Base-by-base conservation (phyloP, 306 rosid species). In the Nissolia schottii region DNA sequence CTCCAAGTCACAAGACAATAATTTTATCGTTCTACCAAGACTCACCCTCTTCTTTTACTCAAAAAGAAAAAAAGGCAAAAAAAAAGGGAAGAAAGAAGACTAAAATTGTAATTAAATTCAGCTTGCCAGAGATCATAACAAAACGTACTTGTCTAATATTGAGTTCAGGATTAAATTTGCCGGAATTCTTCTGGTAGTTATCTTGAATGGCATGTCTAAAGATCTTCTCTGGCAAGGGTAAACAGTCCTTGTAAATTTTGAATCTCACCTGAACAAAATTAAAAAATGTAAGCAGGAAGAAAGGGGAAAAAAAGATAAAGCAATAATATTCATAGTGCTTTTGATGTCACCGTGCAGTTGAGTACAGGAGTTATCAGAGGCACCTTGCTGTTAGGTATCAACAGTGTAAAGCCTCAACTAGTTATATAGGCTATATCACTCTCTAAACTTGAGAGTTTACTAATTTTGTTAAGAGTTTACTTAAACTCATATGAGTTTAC, bases 81-180 rank as follows among this genome's bases (percentile, higher is more conserved):
- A 57, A 48, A 48, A 60, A 31, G 20, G n/a, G n/a, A n/a, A n/a
- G n/a, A n/a, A 50, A 57, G 55, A 54, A 22, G 32, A 23, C 20
- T 10, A 48, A 64, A 40, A 48, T 11, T 58, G 60, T 48, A 49
- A 15, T 11, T 50, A 27, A 59, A 59, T 64, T 41, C 50, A 46
- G 53, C 20, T 45, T 43, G 14, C 53, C 6, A 35, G 46, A 75
- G 49, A 64, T 50, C 56, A 58, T 57, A 66, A 46, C 5, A 65
- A 76, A 38, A 67, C 72, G 62, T 73, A 77, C 87, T 64, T 80
- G 87, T 73, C 53, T 28, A 24, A 24, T 37, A 64, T 68, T 84
- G 64, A 80, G 87, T 63, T 80, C 87, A 61, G 85, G 82, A 54
- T 55, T 73, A 63, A 84, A 84, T 75, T 73, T 84, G 67, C 32